phyloP scores from a whole-genome alignment of 148 eudicot genomes.

The Talinum fruticosum region DNA sequence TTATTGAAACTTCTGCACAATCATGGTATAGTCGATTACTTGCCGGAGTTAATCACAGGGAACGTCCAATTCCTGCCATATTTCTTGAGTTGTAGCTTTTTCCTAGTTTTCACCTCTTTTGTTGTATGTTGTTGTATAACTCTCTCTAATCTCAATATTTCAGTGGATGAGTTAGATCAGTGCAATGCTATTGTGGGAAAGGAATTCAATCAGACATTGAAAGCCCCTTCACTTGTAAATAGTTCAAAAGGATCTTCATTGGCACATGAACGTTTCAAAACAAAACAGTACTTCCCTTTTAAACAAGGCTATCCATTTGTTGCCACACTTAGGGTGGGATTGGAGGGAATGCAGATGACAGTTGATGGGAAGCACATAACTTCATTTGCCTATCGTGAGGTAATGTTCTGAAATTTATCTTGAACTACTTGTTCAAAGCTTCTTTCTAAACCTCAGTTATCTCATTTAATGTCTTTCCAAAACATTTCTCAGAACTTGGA shows the following conservation, averaged over 20 bases:
- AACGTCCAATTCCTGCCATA: background rate
- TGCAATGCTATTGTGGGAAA: constrained; percentile 86
- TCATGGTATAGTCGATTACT: too few species aligned
- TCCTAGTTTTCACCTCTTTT: background rate
- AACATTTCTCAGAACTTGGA: constrained; percentile 64
- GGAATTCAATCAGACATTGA: constrained; percentile 39
- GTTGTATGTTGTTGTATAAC: constrained; percentile 17
- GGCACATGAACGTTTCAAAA: constrained; percentile 46
- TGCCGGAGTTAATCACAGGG: too few species aligned
- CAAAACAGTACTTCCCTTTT: constrained; percentile 75
- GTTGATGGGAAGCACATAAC: constrained; percentile 94
- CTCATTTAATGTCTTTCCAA: constrained; percentile 10
- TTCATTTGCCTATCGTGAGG: constrained; percentile 91
- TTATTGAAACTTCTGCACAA: too few species aligned
- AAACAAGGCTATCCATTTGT: constrained; percentile 86
- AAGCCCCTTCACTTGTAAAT: constrained; percentile 33
- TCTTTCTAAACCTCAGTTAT: background rate
- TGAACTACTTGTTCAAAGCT: background rate
- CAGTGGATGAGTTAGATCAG: constrained; percentile 89
- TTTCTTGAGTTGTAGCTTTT: background rate
- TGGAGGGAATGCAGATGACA: constrained; percentile 96
- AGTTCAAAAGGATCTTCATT: constrained; percentile 34
- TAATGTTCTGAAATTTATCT: constrained; percentile 27
- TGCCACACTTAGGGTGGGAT: constrained; percentile 87
- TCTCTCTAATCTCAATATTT: constrained; percentile 8